Evolutionary conservation across 805 yeast genomes (phyloP).

Genomic region (Hanseniaspora osmophila): DNA sequence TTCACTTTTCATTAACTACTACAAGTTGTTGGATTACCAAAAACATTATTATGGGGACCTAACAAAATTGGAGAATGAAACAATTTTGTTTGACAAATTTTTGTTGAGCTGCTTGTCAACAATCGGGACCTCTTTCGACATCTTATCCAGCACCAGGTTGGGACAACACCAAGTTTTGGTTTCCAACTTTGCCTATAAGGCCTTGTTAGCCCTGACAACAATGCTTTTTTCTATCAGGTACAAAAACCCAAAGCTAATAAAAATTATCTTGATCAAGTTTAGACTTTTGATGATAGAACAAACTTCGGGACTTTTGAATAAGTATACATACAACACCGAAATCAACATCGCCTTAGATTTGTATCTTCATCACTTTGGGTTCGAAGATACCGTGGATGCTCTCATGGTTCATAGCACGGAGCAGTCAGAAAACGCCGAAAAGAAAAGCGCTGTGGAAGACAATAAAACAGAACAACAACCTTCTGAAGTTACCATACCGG

Average conservation of each 20-base stretch:
- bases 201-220: not conserved
- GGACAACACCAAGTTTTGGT: not conserved
- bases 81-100: not conserved
- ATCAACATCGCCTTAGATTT: not conserved
- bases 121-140: not conserved
- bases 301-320: not conserved
- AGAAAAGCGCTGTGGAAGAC: too few relatives aligned
- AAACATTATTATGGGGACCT: not conserved
- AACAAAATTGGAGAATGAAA: not conserved
- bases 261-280: not conserved
- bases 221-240: not conserved
- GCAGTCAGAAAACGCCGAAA: conserved; percentile 30
- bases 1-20: not conserved
- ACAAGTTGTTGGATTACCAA: not conserved
- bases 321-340: not conserved
- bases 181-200: not conserved
- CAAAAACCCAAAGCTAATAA: not conserved
- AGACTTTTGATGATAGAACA: not conserved
- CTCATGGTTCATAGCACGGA: conserved; percentile 19
- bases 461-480: too few relatives aligned
- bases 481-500: too few relatives aligned
- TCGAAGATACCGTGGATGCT: conserved; percentile 19
- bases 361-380: not conserved
- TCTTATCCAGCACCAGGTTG: not conserved
- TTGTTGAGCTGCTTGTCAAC: not conserved